These are phyloP conservation scores for Stentor coeruleus DNA, from an alignment of 73 alveolate species.

Conservation along the genomic window DNA sequence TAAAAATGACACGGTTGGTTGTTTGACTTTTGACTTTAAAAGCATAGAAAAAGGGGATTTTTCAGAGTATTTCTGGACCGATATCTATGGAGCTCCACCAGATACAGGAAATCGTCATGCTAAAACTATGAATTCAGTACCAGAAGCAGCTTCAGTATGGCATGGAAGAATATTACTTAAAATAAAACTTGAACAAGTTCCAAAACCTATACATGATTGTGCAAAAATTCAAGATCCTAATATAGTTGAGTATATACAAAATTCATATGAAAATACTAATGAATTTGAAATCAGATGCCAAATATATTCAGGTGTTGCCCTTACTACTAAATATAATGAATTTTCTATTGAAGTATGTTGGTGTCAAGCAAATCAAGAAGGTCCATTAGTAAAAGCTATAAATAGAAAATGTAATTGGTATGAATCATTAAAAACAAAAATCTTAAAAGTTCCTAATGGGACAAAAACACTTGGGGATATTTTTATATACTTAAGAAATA, in stretches of 20 bases:
- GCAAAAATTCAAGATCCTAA: conserved; percentile 44
- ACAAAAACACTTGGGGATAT: conserved; percentile 41
- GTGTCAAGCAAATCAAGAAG: conserved; percentile 33
- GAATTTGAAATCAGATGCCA: conserved; percentile 57
- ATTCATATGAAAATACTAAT: conserved; percentile 15
- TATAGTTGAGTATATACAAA: conserved; percentile 34
- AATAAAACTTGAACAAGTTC: conserved; percentile 44
- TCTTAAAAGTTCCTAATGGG: conserved; percentile 30
- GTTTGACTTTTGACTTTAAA: not conserved
- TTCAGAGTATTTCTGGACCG: conserved; percentile 49
- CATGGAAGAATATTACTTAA: conserved; percentile 83
- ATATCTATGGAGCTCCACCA: conserved; percentile 79
- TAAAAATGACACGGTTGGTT: conserved; percentile 18
- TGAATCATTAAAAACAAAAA: conserved; percentile 29
- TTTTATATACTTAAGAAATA: conserved; percentile 44
- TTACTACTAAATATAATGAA: conserved; percentile 44
- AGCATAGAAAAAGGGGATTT: conserved; percentile 17
- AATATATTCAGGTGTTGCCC: conserved; percentile 57
- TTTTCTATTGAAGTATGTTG: conserved; percentile 65
- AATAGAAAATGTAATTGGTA: conserved; percentile 61
- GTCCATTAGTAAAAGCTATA: conserved; percentile 32
- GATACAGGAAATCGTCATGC: conserved; percentile 56
- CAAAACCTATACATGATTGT: conserved; percentile 61
- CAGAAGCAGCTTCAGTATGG: conserved; percentile 83
- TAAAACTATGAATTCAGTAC: conserved; percentile 71